Evolutionary conservation across 1,284 basidiomycete genomes (phyloP), one percentile per base, ranked within the genome.

Genomic region (Ustilago crameri): DNA sequence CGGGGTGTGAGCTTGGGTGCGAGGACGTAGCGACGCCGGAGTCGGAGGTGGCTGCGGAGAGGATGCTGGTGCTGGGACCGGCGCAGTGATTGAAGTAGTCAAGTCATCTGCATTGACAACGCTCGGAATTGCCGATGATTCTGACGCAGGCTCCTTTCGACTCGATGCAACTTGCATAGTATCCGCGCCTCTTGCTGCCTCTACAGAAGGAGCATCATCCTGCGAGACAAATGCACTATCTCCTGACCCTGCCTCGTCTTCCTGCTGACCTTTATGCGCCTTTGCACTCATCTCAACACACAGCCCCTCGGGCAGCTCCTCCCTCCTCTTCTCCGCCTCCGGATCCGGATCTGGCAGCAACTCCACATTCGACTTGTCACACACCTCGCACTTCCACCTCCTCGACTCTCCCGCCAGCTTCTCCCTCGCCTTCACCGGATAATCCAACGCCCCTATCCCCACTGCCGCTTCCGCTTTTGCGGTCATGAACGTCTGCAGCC

Each of bases 391-490:
- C 27, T 27, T 61, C 78, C 77, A 80, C 14, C 5, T n/a, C 9
- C 53, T 51, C 20, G 69, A 65, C 35, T 64, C 59, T 8, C 20
- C 27, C 17, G 81, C 81, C 24, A 82, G 53, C 32, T 90, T 90
- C n/a, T 93, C 90, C 22, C 93, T 90, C 77, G 94, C 91, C 24
- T 93, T 93, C 63, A 90, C 91, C 51, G 94, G 86, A 57, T 92
- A 92, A 84, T 95, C 95, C 85, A 97, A 94, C 0, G 92, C 91
- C 81, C 94, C 91, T 3, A 95, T 87, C 18, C 93, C 95, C 53
- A 94, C 88, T 70, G 96, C 93, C 22, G 93, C 93, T 91, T 78
- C 54, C 3, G 53, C 73, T 23, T 65, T 68, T 3, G 79, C 79
- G 20, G 68, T 48, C 80, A 82, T 82, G 55, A 84, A 83, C 3